These are phyloP conservation scores for Coprinopsis strossmayeri DNA, from an alignment of 768 basidiomycete genomes.

Conservation along the genomic window DNA sequence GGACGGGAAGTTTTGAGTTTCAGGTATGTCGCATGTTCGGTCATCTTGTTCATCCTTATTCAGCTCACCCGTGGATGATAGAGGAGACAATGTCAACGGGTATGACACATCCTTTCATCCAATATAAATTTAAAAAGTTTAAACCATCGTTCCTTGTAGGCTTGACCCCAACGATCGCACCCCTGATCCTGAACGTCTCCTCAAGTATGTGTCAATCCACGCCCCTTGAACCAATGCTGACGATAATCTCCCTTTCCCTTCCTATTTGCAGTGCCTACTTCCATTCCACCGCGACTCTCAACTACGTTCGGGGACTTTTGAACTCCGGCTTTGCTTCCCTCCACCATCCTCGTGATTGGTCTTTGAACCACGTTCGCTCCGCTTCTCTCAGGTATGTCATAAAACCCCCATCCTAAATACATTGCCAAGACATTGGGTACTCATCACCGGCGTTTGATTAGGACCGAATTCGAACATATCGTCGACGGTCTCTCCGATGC, in stretches of 20 bases:
- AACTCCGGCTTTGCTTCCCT: slow-evolving; percentile 92
- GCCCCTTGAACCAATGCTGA: not conserved
- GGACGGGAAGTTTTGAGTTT: slow-evolving; percentile 80
- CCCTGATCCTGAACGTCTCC: slow-evolving; percentile 85
- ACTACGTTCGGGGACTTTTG: slow-evolving; percentile 84
- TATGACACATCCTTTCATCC: slow-evolving; percentile 23
- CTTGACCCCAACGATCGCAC: slow-evolving; percentile 64
- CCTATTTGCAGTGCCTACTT: slow-evolving; percentile 74
- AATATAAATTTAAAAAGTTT: not conserved
- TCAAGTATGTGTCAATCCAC: slow-evolving; percentile 44
- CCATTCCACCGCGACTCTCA: slow-evolving; percentile 89
- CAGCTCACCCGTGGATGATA: slow-evolving; percentile 20
- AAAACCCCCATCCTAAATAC: not conserved
- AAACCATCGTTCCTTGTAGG: slow-evolving; percentile 1
- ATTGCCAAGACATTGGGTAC: too few species aligned
- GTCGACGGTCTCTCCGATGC: slow-evolving; percentile 83
- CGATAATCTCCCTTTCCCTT: not conserved
- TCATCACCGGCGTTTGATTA: too few species aligned
- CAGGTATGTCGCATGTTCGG: slow-evolving; percentile 32
- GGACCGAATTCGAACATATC: slow-evolving; percentile 80
- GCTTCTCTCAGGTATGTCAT: slow-evolving; percentile 56
- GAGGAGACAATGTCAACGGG: slow-evolving; percentile 97
- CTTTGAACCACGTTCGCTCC: slow-evolving; percentile 85
- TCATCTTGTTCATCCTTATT: not conserved
- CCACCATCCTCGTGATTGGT: slow-evolving; percentile 88